Base-by-base conservation (phyloP, 495 filamentous ascomycete species). In the Penicillium coprophilum region DNA sequence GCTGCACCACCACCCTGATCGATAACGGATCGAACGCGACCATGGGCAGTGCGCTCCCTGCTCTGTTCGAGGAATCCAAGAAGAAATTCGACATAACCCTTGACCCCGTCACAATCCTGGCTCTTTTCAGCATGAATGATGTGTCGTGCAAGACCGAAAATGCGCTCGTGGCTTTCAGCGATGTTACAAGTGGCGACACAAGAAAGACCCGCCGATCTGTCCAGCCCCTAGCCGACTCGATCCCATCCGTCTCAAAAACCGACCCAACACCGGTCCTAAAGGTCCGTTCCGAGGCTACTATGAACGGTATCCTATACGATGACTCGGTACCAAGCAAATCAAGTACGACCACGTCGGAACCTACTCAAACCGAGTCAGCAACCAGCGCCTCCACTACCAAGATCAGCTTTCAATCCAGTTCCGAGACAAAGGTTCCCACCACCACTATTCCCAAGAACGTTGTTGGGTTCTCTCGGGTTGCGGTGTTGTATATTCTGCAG, bases 141-240 rank as follows among this genome's bases (percentile, higher is more conserved):
- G 76, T 95, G 31, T 86, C 85, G 46, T 98, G 94, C 71, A 83
- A 80, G 1, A 82, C 85, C 0, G 85, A 96, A 71, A 97, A 97
- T 58, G 85, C 89, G 0, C 81, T 98, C 20, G 86, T 97, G 8
- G 87, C 89, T 0, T 95, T 98, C 62, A 80, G 85, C 52, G 83
- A 85, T 27, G 62, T 73, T 23, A 9, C 63, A 19, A 50, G 15
- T 32, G 45, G 53, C 21, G 43, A 47, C 36, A 68, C 38, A 41
- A 69, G 61, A 49, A 72, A 64, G 15, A 21, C 56, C 38, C 69
- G 72, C 39, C 74, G 74, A 20, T 58, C 62, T 15, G 15, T 66
- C 39, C 40, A 34, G 3, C 36, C 52, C 0, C 28, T 24, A 0
- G 23, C 55, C n/a, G 67, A 68, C 31, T 36, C 46, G 4, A 34